phyloP scores from a whole-genome alignment of 2,329 filamentous ascomycete species.

The Domatiomyces globalis region DNA sequence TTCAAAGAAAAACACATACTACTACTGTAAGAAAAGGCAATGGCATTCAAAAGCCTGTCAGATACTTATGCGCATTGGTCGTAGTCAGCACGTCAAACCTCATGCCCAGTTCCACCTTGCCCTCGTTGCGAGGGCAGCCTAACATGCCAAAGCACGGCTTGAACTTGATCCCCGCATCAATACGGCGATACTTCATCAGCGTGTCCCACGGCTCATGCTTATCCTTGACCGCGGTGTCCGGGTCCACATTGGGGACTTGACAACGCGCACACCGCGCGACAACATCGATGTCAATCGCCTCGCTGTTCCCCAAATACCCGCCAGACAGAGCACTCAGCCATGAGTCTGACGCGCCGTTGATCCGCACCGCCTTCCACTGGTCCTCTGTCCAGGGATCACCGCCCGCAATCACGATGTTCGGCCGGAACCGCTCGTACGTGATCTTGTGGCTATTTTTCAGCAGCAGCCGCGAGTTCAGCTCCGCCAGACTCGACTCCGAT shows the following conservation, averaged over 20 bases:
- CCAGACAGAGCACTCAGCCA: conserved; percentile 5
- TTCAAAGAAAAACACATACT: neutral
- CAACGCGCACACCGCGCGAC: conserved; percentile 47
- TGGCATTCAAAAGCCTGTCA: conserved; percentile 20
- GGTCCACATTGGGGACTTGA: conserved; percentile 51
- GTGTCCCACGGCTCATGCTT: conserved; percentile 47
- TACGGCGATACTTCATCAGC: conserved; percentile 45
- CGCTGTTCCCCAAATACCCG: neutral
- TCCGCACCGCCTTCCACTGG: conserved; percentile 45
- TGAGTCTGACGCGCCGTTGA: conserved; percentile 20
- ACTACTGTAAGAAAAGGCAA: neutral
- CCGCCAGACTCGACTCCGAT: conserved; percentile 40
- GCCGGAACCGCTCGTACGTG: conserved; percentile 48
- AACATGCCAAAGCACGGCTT: conserved; percentile 57
- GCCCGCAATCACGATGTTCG: conserved; percentile 48
- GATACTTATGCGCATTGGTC: conserved; percentile 42
- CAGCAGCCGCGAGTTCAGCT: conserved; percentile 42
- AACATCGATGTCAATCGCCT: conserved; percentile 38
- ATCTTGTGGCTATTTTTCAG: conserved; percentile 33
- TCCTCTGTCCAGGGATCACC: conserved; percentile 47
- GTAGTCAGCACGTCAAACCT: conserved; percentile 43
- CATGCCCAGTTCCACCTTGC: conserved; percentile 43
- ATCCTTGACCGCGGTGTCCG: conserved; percentile 46
- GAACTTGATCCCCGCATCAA: conserved; percentile 47
- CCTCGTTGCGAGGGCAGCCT: conserved; percentile 43